Conservation (phyloP, 345 rosid genomes). For the Durio zibethinus region DNA sequence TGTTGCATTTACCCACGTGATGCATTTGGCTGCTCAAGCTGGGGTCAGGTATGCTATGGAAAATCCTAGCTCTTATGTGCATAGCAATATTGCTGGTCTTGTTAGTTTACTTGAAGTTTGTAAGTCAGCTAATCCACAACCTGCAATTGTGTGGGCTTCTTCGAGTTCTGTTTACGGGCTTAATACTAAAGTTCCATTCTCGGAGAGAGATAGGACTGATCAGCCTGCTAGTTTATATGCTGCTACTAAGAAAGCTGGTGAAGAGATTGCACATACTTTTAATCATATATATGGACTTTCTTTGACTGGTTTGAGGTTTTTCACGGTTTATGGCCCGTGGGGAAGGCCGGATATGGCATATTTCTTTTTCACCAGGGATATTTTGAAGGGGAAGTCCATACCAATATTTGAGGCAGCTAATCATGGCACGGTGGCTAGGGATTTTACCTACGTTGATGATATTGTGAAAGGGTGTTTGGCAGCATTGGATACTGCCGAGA, state of each 20-base stretch:
- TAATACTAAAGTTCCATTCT: conserved; percentile 78
- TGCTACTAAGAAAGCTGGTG: conserved; percentile 91
- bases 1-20: conserved; percentile 79
- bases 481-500: conserved; percentile 82
- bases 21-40: conserved; percentile 93
- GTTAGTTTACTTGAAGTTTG: conserved; percentile 80
- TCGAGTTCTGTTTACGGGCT: conserved; percentile 89
- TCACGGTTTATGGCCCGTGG: conserved; percentile 94
- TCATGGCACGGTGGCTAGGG: conserved; percentile 82
- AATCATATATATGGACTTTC: conserved; percentile 87
- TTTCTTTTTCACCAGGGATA: conserved; percentile 81
- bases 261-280: conserved; percentile 91
- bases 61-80: conserved; percentile 80
- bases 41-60: conserved; percentile 92
- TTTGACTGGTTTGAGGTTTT: conserved; percentile 76
- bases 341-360: conserved; percentile 97
- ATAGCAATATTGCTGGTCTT: conserved; percentile 82
- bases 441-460: conserved; percentile 92
- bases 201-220: conserved; percentile 79
- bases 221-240: conserved; percentile 93
- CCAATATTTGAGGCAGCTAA: conserved; percentile 64
- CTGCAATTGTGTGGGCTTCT: conserved; percentile 84
- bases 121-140: conserved; percentile 70
- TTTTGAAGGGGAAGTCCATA: conserved; percentile 65
- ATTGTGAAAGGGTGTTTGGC: conserved; percentile 89